Percentiles rank a stretch among this genome's conserved stretches.
phyloP scores from a whole-genome alignment of 176 grass and related monocot species.

The Aegilops longissima region DNA sequence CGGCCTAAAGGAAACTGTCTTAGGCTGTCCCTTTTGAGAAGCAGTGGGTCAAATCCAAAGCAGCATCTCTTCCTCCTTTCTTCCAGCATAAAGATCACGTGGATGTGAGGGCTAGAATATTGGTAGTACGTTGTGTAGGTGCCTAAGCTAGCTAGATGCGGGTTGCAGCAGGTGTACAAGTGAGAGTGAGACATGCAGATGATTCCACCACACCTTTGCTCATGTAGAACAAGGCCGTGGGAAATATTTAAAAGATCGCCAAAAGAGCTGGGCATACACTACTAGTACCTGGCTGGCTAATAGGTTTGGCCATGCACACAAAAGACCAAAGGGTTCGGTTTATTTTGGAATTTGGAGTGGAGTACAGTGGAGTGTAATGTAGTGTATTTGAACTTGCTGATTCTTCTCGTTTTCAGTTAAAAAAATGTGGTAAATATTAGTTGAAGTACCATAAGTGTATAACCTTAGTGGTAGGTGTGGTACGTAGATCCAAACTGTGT shows the following conservation, averaged over 20 bases:
- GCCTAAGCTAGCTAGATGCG: background rate
- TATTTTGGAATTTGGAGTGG: background rate
- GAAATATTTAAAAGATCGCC: conserved; percentile 10
- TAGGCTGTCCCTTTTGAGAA: conserved; percentile 19
- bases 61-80: conserved; percentile 32
- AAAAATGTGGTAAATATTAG: too few species aligned
- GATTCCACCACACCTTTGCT: conserved; percentile 4
- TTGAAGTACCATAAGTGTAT: too few species aligned
- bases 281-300: background rate
- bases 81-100: conserved; percentile 42
- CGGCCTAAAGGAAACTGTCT: conserved; percentile 21
- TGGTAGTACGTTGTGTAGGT: background rate
- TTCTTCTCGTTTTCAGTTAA: background rate
- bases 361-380: background rate
- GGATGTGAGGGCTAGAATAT: conserved; percentile 11
- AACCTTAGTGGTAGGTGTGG: too few species aligned
- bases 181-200: background rate
- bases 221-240: conserved; percentile 15
- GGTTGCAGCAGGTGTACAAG: background rate
- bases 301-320: background rate
- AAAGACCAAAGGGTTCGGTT: background rate
- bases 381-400: background rate
- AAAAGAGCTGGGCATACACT: conserved; percentile 16
- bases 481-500: background rate
- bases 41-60: conserved; percentile 17